A percentile compares a stretch with the other conserved stretches of the same genome.
These are phyloP conservation scores for Botrytis medusae DNA, from an alignment of 2,329 filamentous ascomycete genomes.

Conservation along the genomic window DNA sequence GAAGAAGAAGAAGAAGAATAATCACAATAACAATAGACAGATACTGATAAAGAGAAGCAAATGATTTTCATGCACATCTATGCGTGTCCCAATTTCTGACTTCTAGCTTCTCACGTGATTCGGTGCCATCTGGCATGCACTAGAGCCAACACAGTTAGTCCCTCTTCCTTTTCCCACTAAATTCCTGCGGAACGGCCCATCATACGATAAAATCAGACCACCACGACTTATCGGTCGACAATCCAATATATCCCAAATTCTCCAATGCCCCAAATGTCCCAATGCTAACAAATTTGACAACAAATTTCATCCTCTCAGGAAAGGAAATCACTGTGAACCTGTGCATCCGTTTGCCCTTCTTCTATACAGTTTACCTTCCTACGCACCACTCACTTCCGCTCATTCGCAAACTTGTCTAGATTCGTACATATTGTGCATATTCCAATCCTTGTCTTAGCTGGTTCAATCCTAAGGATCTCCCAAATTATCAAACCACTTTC, in stretches of 20 bases:
- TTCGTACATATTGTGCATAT: background rate
- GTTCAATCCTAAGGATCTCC: background rate
- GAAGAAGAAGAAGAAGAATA: background rate
- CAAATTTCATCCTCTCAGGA: background rate
- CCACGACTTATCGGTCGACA: slow-evolving; percentile 2
- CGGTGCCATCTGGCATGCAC: background rate
- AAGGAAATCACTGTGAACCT: background rate
- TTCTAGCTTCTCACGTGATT: too few species aligned
- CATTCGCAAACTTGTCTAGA: background rate
- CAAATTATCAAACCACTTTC: slow-evolving; percentile 17
- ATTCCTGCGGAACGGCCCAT: background rate
- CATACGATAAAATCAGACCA: slow-evolving; percentile 19
- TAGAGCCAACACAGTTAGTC: background rate
- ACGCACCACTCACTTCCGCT: background rate
- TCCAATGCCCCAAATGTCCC: background rate
- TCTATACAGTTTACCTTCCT: background rate
- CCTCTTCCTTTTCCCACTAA: background rate
- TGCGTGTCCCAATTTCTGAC: background rate
- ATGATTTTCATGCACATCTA: background rate
- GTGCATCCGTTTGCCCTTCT: background rate
- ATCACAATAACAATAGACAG: background rate
- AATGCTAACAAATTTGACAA: background rate
- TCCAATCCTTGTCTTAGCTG: background rate
- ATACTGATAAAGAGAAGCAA: background rate
- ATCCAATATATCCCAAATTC: background rate